Evolutionary conservation across 1,284 basidiomycete species (phyloP), one percentile per base, ranked within the genome.

Genomic region (Afroboletus lepidellus): DNA sequence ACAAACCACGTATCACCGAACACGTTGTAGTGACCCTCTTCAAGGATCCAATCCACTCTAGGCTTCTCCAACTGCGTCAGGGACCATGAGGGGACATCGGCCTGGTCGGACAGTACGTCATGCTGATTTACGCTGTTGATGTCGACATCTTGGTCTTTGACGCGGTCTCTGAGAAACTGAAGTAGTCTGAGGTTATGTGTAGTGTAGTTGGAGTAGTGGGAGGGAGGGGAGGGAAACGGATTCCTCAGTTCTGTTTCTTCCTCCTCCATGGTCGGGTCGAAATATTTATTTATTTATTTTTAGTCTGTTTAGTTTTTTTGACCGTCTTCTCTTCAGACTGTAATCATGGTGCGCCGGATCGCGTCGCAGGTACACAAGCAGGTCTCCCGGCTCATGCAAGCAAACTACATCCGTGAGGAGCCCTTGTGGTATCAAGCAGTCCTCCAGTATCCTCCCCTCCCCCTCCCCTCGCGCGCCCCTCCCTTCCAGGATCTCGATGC

Each of bases 381-480:
- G 55, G 87, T 92, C 46, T 87, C 90, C 41, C 88, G 95, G 52
- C 79, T 98, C 48, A 78, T 95, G 67, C 82, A 85, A 46, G 83
- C 83, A 43, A 77, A 83, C 47, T 83, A 84, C 62, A 72, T 94
- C 54, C 78, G 80, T 60, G 67, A 76, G 21, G 84, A 87, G 60
- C 95, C 96, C 42, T 79, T 81, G 49, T 96, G 94, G 91, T 94
- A 85, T 70, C 78, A 86, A 57, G 85, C 95, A 20, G 90, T 95
- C 43, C 80, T 94, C 39, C 81, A 90, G 56, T 82, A 95, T 70
- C 95, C 95, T 8, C 94, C 96, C 12, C 80, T 92, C 37, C 83
- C 90, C 32, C 80, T 94, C 39, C 92, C 93, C 38, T 75, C 93
- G 20, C 86, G 85, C 62, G 80, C 85, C 51, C 81, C 88, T 50